Evolutionary conservation across 2,329 filamentous ascomycete species (phyloP).

Genomic region (Sclerotinia sclerotiorum): DNA sequence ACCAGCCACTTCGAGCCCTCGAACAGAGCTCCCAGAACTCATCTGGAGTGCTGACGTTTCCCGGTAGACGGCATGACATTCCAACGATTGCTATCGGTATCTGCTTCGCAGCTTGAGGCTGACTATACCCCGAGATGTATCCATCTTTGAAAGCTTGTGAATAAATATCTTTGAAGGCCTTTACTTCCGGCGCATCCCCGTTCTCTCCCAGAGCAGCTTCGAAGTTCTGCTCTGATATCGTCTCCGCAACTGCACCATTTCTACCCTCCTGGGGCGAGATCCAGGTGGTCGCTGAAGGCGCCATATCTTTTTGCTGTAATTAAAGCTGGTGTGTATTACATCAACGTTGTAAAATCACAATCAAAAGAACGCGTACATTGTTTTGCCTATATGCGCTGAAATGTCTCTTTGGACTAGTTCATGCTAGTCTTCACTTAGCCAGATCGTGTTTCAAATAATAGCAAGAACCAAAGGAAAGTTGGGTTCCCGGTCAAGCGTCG

Average conservation of each 20-base stretch:
- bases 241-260: conserved; percentile 15
- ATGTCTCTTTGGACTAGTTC: not conserved
- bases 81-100: conserved; percentile 51
- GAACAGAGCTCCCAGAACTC: conserved; percentile 72
- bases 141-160: conserved; percentile 23
- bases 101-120: conserved; percentile 20
- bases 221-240: conserved; percentile 3
- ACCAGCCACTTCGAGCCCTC: conserved; percentile 49
- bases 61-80: conserved; percentile 53
- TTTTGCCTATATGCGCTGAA: conserved; percentile 1
- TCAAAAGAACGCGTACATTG: conserved; percentile 4
- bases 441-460: not conserved
- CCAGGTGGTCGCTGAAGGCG: conserved; percentile 39
- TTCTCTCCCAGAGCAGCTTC: not conserved
- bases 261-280: conserved; percentile 27
- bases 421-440: not conserved
- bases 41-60: conserved; percentile 50
- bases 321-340: conserved; percentile 25
- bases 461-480: conserved; percentile 2
- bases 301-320: conserved; percentile 26
- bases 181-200: conserved; percentile 10
- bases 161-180: conserved; percentile 20
- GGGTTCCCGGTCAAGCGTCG: conserved; percentile 3
- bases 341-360: not conserved
- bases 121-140: conserved; percentile 21